Percentiles rank a stretch among this genome's conserved stretches.
Conservation (phyloP, 257 asterid species). For the Nicotiana attenuata region DNA sequence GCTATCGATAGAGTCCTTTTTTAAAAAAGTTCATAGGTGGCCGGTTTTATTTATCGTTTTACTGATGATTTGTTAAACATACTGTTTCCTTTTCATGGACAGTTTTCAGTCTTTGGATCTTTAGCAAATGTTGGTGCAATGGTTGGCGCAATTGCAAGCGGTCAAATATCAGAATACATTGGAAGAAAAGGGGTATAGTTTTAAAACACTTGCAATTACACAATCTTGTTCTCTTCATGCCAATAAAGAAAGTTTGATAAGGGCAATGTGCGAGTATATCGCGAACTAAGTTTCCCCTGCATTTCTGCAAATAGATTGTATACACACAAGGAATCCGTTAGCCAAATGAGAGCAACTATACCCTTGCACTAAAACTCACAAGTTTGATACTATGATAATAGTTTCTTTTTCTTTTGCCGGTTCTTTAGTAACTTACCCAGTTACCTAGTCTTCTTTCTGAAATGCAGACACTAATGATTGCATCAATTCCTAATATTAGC, state of each 20-base stretch:
- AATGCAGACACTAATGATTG: conserved; percentile 83
- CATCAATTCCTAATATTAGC: conserved; percentile 76
- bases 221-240: background rate
- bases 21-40: background rate
- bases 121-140: conserved; percentile 90
- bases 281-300: background rate
- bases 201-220: background rate
- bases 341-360: background rate
- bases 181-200: conserved; percentile 86
- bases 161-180: conserved; percentile 78
- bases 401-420: background rate
- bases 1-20: background rate
- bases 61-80: background rate
- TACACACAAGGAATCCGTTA: background rate
- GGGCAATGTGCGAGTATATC: background rate
- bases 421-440: background rate
- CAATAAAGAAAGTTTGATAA: background rate
- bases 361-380: background rate
- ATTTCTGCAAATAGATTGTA: background rate
- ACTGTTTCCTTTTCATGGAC: background rate
- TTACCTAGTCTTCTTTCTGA: conserved; percentile 7
- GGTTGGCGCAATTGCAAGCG: conserved; percentile 91
- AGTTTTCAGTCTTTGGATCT: conserved; percentile 89
- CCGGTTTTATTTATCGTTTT: background rate
- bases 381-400: background rate